phyloP scores from a whole-genome alignment of 2,329 filamentous ascomycete species.

The Neonectria neomacrospora region DNA sequence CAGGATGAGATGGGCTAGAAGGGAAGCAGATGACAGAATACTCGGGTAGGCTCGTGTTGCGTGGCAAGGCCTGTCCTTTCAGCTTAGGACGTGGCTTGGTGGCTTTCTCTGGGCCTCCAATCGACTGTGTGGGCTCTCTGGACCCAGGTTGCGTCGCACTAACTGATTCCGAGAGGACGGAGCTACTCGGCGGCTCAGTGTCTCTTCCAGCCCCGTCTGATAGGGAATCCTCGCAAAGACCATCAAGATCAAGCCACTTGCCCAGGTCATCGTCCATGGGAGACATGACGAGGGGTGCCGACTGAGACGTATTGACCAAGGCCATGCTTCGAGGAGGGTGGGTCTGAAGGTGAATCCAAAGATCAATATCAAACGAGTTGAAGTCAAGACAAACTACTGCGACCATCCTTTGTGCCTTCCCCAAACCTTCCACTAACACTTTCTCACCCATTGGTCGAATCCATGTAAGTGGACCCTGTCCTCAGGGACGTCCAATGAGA shows the following conservation, averaged over 20 bases:
- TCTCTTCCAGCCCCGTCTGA: conserved; percentile 27
- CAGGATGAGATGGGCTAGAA: conserved; percentile 42
- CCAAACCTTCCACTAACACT: background rate
- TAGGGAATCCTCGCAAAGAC: conserved; percentile 36
- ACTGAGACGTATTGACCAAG: background rate
- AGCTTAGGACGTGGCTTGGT: conserved; percentile 4
- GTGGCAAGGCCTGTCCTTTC: conserved; percentile 20
- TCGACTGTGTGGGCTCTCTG: conserved; percentile 4
- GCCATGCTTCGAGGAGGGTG: conserved; percentile 16
- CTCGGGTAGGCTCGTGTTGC: conserved; percentile 27
- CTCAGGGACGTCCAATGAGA: conserved; percentile 14
- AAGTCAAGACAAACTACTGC: conserved; percentile 13
- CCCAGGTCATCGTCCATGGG: conserved; percentile 35
- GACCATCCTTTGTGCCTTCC: conserved; percentile 2
- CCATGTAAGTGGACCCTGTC: conserved; percentile 1
- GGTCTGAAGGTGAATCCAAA: background rate
- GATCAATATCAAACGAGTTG: conserved; percentile 5
- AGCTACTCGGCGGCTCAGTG: conserved; percentile 26
- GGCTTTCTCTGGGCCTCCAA: conserved; percentile 12
- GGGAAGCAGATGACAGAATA: conserved; percentile 45
- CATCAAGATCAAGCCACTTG: conserved; percentile 39
- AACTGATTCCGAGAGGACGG: conserved; percentile 21
- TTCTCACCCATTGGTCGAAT: conserved; percentile 14
- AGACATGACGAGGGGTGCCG: background rate
- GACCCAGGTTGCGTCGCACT: conserved; percentile 13